These are phyloP conservation scores for Leccinum subgranulosum DNA, from an alignment of 768 basidiomycete genomes.

Conservation along the genomic window DNA sequence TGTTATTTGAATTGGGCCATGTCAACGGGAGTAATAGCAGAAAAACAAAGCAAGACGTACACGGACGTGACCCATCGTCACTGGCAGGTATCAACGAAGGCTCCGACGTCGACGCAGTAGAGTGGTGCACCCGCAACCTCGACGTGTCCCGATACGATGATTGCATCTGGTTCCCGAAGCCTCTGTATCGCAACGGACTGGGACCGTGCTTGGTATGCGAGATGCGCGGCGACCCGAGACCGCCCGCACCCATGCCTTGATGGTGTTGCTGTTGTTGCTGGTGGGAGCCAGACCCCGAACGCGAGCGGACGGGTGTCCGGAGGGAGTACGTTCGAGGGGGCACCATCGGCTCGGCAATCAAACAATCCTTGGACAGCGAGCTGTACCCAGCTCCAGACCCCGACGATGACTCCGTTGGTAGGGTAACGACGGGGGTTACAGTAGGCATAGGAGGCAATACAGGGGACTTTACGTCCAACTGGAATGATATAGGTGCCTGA, in stretches of 20 bases:
- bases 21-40: conserved; percentile 12
- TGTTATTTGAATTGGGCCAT: conserved; percentile 3
- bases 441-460: conserved; percentile 13
- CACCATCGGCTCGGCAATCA: conserved; percentile 36
- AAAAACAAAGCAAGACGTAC: conserved; percentile 38
- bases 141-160: conserved; percentile 38
- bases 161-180: conserved; percentile 35
- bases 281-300: conserved; percentile 28
- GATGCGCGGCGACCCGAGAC: conserved; percentile 31
- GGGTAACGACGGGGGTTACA: conserved; percentile 23
- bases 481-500: conserved; percentile 22
- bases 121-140: conserved; percentile 60
- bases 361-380: conserved; percentile 49
- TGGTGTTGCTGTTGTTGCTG: conserved; percentile 18
- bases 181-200: conserved; percentile 44
- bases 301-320: conserved; percentile 30
- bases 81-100: conserved; percentile 65
- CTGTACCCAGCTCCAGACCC: conserved; percentile 25
- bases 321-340: conserved; percentile 32
- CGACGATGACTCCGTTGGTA: conserved; percentile 22
- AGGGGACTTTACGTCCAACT: conserved; percentile 20
- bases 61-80: conserved; percentile 44
- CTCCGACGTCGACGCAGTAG: conserved; percentile 76
- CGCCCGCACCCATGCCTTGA: conserved; percentile 13
- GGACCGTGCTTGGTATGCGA: conserved; percentile 36